These are phyloP conservation scores for Pleodorina starrii DNA, from an alignment of 139 green algal genomes.

Conservation along the genomic window DNA sequence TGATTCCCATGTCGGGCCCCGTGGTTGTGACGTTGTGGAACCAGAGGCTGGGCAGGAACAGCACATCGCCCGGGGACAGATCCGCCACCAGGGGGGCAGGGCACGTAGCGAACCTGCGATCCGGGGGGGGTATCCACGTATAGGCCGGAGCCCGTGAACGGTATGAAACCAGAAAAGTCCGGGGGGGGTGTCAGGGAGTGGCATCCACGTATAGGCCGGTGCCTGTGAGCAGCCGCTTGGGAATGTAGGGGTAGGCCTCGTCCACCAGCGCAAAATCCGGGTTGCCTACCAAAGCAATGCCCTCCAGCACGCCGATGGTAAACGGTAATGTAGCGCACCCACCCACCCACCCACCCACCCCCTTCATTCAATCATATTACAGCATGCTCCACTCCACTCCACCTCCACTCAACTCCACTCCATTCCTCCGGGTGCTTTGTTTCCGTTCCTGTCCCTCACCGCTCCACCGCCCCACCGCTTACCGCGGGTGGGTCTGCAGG, in stretches of 20 bases:
- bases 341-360: too few relatives aligned
- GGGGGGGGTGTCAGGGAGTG: too few relatives aligned
- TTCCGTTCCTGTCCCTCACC: too few relatives aligned
- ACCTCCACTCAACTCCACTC: too few relatives aligned
- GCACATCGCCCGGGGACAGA: slow-evolving; percentile 64
- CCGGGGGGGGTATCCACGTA: too few relatives aligned
- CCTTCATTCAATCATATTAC: too few relatives aligned
- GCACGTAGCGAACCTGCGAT: slow-evolving; percentile 13
- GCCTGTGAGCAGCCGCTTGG: slow-evolving; percentile 93
- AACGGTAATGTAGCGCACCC: too few relatives aligned
- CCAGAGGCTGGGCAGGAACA: slow-evolving; percentile 80
- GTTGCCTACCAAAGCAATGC: slow-evolving; percentile 89
- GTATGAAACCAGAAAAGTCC: too few relatives aligned
- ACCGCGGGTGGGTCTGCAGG: slow-evolving; percentile 64
- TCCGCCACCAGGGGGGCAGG: slow-evolving; percentile 53
- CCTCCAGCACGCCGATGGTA: slow-evolving; percentile 80
- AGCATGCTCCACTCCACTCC: too few relatives aligned
- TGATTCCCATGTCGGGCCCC: slow-evolving; percentile 56
- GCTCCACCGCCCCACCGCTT: background rate
- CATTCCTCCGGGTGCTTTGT: too few relatives aligned
- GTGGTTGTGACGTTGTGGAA: slow-evolving; percentile 68
- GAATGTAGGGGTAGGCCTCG: slow-evolving; percentile 98
- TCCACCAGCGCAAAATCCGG: slow-evolving; percentile 97
- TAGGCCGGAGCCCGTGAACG: too few relatives aligned
- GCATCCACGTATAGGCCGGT: too few relatives aligned